These are phyloP conservation scores for Diplodia seriata DNA, from an alignment of 2,329 filamentous ascomycete species.

Conservation along the genomic window DNA sequence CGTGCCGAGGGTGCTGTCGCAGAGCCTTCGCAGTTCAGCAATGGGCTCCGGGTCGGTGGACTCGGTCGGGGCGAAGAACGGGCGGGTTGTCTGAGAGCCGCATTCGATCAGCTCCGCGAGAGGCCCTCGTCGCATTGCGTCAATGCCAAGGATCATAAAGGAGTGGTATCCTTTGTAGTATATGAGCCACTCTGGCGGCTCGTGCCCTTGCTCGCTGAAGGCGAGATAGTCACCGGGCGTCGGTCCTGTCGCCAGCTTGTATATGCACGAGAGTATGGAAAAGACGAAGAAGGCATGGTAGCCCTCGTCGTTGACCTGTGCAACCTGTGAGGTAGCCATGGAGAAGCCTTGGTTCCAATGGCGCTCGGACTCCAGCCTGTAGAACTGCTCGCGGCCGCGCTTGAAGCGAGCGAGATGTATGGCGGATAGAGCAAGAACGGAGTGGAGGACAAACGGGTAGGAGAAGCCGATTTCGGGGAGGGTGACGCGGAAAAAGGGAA, in stretches of 20 bases:
- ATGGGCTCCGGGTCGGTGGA: not conserved
- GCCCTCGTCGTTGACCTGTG: not conserved
- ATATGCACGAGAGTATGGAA: slow-evolving; percentile 15
- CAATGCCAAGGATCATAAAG: not conserved
- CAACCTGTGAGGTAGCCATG: not conserved
- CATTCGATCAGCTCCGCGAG: slow-evolving; percentile 4
- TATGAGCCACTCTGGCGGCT: not conserved
- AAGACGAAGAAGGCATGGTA: slow-evolving; percentile 18
- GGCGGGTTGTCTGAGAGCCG: not conserved
- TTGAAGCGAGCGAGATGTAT: slow-evolving; percentile 21
- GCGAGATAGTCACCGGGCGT: slow-evolving; percentile 32
- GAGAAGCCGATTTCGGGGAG: slow-evolving; percentile 5
- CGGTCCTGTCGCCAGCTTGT: slow-evolving; percentile 33
- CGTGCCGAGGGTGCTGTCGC: not conserved
- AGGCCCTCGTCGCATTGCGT: not conserved
- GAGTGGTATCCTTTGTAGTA: slow-evolving; percentile 1
- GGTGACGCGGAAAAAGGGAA: not conserved
- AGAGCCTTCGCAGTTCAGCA: not conserved
- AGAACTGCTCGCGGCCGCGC: slow-evolving; percentile 6
- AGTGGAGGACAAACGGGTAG: slow-evolving; percentile 11
- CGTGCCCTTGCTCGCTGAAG: not conserved
- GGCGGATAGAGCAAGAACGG: not conserved
- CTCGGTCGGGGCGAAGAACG: not conserved
- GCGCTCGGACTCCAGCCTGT: not conserved
- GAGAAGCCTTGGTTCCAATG: slow-evolving; percentile 8